A percentile compares a stretch with the other conserved stretches of the same genome.
Conservation (phyloP, 352 stramenopile genomes). For the Salisapilia sapeloensis region DNA sequence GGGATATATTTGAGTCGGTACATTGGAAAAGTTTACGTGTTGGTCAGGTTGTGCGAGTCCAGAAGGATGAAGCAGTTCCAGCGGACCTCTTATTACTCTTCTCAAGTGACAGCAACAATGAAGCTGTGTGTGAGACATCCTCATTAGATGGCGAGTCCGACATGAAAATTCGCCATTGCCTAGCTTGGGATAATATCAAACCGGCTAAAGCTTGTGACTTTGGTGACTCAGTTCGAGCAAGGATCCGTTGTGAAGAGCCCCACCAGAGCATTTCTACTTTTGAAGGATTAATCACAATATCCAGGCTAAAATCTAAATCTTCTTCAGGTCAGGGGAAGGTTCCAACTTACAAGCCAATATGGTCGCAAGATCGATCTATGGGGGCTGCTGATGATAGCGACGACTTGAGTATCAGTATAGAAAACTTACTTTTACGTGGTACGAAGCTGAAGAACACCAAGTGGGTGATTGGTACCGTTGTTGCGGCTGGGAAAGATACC, state of each 20-base stretch:
- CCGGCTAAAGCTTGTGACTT: conserved; percentile 5
- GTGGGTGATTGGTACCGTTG: conserved; percentile 86
- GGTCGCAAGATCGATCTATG: conserved; percentile 31
- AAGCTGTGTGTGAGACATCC: conserved; percentile 63
- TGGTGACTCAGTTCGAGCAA: conserved; percentile 11
- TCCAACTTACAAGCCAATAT: conserved; percentile 16
- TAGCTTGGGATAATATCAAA: conserved; percentile 5
- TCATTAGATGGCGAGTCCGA: conserved; percentile 84
- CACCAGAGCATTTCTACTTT: conserved; percentile 13
- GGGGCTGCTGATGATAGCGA: conserved; percentile 9
- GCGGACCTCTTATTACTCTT: conserved; percentile 82
- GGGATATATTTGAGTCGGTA: too few species aligned
- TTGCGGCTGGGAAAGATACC: conserved; percentile 84
- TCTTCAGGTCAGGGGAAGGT: conserved; percentile 42
- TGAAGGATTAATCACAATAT: conserved; percentile 40
- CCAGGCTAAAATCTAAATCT: conserved; percentile 64
- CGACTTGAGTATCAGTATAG: conserved; percentile 21
- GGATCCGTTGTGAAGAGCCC: conserved; percentile 11
- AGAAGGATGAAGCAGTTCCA: conserved; percentile 72
- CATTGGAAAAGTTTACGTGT: conserved; percentile 72
- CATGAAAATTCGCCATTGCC: conserved; percentile 50
- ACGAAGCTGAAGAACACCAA: conserved; percentile 89
- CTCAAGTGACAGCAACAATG: conserved; percentile 50
- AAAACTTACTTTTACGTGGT: conserved; percentile 86
- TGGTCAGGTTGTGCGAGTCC: conserved; percentile 55